phyloP scores from a whole-genome alignment of 306 rosid species.

The Dryas alaskensis region DNA sequence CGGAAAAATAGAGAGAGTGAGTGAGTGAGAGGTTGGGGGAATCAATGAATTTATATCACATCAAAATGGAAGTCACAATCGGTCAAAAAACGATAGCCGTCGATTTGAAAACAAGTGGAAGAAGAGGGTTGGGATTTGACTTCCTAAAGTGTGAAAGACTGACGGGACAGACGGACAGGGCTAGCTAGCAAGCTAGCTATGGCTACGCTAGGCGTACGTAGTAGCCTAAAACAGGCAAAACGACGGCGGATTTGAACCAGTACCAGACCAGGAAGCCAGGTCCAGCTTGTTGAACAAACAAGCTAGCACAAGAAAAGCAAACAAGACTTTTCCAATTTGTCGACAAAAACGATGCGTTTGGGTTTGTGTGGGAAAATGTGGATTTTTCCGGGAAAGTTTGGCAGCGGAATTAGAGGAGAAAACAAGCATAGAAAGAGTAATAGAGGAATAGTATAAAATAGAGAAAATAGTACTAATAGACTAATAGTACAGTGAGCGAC shows the following conservation, averaged over 20 bases:
- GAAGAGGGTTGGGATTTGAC: slow-evolving; percentile 5
- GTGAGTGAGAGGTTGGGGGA: background rate
- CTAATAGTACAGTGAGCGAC: background rate
- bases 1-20: background rate
- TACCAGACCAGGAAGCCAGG: no score
- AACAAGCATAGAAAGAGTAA: background rate
- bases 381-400: slow-evolving; percentile 5
- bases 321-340: background rate
- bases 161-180: background rate
- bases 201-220: background rate
- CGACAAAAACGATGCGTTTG: background rate
- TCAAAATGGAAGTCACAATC: slow-evolving; percentile 18
- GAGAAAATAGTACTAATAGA: background rate
- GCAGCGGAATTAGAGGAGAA: background rate
- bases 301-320: background rate
- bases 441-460: background rate
- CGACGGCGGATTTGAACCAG: slow-evolving; percentile 22
- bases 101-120: slow-evolving; percentile 27
- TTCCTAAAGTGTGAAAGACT: background rate
- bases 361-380: slow-evolving; percentile 16
- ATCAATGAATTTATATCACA: slow-evolving; percentile 24
- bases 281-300: background rate
- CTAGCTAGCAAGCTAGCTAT: background rate
- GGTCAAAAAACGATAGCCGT: slow-evolving; percentile 45
- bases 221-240: slow-evolving; percentile 13